These are phyloP conservation scores for Cordyceps tenuipes DNA, from an alignment of 2,329 filamentous ascomycete species.

Conservation along the genomic window DNA sequence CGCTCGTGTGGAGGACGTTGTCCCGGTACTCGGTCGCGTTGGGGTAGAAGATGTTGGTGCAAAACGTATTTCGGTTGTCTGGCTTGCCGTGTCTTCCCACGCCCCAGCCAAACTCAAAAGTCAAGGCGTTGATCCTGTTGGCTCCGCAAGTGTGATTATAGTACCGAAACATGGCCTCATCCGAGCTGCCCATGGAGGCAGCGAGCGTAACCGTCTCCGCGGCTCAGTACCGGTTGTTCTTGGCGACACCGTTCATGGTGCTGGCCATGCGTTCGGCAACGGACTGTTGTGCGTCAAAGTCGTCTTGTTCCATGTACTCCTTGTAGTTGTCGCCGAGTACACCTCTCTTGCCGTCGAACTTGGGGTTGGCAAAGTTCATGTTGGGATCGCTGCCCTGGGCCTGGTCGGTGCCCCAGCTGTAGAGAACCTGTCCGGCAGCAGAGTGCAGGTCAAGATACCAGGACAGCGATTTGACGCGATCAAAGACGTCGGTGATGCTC, in stretches of 20 bases:
- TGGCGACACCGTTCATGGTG: slow-evolving; percentile 26
- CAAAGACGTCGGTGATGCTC: slow-evolving; percentile 44
- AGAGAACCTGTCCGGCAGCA: slow-evolving; percentile 41
- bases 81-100: slow-evolving; percentile 6
- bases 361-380: slow-evolving; percentile 45
- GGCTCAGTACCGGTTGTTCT: slow-evolving; percentile 15
- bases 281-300: slow-evolving; percentile 25
- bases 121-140: slow-evolving; percentile 34
- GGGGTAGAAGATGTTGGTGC: slow-evolving; percentile 37
- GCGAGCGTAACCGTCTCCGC: slow-evolving; percentile 29
- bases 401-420: slow-evolving; percentile 49
- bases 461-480: slow-evolving; percentile 38
- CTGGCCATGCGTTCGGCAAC: slow-evolving; percentile 26
- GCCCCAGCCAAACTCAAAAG: slow-evolving; percentile 37
- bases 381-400: slow-evolving; percentile 34
- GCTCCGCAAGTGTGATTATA: slow-evolving; percentile 25
- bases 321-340: slow-evolving; percentile 35
- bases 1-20: slow-evolving; percentile 36
- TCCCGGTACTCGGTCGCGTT: slow-evolving; percentile 32
- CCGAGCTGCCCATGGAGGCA: slow-evolving; percentile 36
- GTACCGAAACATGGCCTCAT: slow-evolving; percentile 38
- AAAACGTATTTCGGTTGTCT: too few species aligned
- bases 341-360: slow-evolving; percentile 45
- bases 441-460: slow-evolving; percentile 55
- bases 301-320: slow-evolving; percentile 34